These are phyloP conservation scores for Albophoma yamanashiensis DNA, from an alignment of 2,329 filamentous ascomycete genomes.

Conservation along the genomic window DNA sequence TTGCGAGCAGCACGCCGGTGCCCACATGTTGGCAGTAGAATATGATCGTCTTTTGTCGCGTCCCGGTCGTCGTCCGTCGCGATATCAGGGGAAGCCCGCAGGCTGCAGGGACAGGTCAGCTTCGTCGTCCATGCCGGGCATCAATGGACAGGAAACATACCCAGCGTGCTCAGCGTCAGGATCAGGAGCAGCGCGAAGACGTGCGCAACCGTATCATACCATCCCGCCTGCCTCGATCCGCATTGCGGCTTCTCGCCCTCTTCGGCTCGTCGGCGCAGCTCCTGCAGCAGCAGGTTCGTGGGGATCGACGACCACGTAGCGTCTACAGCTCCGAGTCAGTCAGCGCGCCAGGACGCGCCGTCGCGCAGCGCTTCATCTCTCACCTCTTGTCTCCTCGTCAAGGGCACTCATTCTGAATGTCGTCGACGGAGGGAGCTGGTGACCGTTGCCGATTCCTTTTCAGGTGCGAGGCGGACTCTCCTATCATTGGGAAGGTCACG, in stretches of 20 bases:
- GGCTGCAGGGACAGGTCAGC: constrained; percentile 24
- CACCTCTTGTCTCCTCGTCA: constrained; percentile 7
- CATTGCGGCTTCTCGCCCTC: constrained; percentile 35
- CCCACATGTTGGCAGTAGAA: constrained; percentile 66
- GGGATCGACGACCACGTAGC: constrained; percentile 37
- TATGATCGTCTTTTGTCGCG: constrained; percentile 47
- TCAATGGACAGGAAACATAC: constrained; percentile 20
- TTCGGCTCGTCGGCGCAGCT: constrained; percentile 37
- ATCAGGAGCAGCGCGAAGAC: constrained; percentile 59
- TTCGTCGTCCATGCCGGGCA: not conserved
- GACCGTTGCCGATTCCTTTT: not conserved
- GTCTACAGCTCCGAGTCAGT: constrained; percentile 9
- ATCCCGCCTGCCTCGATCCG: constrained; percentile 38
- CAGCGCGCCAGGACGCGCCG: not conserved
- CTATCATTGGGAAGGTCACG: not conserved
- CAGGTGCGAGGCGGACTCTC: not conserved
- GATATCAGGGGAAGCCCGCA: constrained; percentile 59
- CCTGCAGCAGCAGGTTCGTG: constrained; percentile 39
- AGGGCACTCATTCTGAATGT: constrained; percentile 6
- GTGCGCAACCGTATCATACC: constrained; percentile 57
- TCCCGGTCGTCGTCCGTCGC: constrained; percentile 44
- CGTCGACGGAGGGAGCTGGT: not conserved
- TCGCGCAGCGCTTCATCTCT: not conserved
- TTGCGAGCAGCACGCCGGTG: constrained; percentile 77
- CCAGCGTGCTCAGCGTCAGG: constrained; percentile 46